phyloP scores from a whole-genome alignment of 2,329 filamentous ascomycete genomes.

The Xylariaceae sp. region DNA sequence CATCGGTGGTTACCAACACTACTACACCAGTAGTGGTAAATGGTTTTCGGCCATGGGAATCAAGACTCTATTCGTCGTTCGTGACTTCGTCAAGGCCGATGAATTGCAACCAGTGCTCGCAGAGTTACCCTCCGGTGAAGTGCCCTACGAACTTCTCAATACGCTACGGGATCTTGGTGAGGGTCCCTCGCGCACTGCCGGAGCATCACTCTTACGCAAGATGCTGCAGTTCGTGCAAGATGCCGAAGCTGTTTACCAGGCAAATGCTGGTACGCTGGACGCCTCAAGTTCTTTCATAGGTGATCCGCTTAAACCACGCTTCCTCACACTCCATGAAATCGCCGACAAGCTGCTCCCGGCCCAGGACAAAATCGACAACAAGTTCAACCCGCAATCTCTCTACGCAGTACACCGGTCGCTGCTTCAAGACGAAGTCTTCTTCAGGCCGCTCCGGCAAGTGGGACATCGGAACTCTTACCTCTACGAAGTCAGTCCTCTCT shows the following conservation, averaged over 20 bases:
- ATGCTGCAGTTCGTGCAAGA: conserved; percentile 44
- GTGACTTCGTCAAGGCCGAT: conserved; percentile 39
- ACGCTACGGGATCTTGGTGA: conserved; percentile 37
- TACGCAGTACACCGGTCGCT: conserved; percentile 70
- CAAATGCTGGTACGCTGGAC: conserved; percentile 46
- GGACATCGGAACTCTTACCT: conserved; percentile 50
- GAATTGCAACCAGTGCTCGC: conserved; percentile 41
- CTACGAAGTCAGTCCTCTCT: conserved; percentile 58
- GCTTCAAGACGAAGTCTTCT: conserved; percentile 55
- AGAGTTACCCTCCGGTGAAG: conserved; percentile 32
- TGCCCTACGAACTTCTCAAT: conserved; percentile 30
- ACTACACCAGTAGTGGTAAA: conserved; percentile 50
- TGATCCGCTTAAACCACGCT: conserved; percentile 34
- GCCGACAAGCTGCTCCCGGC: conserved; percentile 41
- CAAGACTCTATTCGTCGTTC: conserved; percentile 47
- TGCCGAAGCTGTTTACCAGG: conserved; percentile 44
- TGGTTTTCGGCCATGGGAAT: conserved; percentile 44
- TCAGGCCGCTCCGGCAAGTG: conserved; percentile 50
- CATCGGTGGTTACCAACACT: conserved; percentile 49
- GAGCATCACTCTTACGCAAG: conserved; percentile 40
- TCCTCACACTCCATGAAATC: conserved; percentile 50
- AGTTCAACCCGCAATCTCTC: conserved; percentile 47
- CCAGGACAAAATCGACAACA: conserved; percentile 32
- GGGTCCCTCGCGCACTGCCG: conserved; percentile 42
- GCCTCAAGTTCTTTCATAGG: conserved; percentile 41